Base-by-base conservation (phyloP, 352 stramenopile species). In the Phytophthora citricola region DNA sequence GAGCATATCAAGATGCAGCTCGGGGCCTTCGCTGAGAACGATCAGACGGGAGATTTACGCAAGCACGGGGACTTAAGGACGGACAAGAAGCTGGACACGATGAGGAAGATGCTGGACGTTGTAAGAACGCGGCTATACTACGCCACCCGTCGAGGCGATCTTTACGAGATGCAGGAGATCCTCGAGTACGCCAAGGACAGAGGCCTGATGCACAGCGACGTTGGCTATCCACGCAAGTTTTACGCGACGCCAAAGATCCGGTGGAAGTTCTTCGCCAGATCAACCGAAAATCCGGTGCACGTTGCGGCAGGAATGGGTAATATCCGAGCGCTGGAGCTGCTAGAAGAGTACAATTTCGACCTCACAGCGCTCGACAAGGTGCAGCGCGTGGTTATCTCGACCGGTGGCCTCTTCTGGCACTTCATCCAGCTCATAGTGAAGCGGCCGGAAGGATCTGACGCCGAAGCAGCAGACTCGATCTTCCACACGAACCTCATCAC, bases 1-100 rank as follows among this genome's bases (percentile, higher is more conserved):
- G 85, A 93, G 38, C 85, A 92, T 54, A 78, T 93, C 46, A 93
- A 93, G 69, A 93, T 93, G 85, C 73, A 89, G 55, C 57, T 93
- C 1, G 83, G 85, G 1, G 81, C 81, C 5, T 93, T 93, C 57
- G 72, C 79, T 3, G 83, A 93, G 36, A 78, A 71, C n/a, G 83
- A 90, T 36, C 79, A 91, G 59, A 89, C 76, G 2, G 78, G 75
- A 44, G 69, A 81, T 40, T 60, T 90, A 11, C 79, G 82, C 15
- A 75, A 86, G 9, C 81, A 82, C 40, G 44, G 75, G 24, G 62
- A 83, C 49, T 41, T 71, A 5, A 55, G 50, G 0, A 58, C 60
- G 20, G 63, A 78, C 12, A 58, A 70, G 24, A 66, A 79, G 22
- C 71, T 81, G 46, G 66, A 66, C 24, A 74, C 68, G 59, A 34